Conservation (phyloP, 768 basidiomycete species). For the Phylloporus sp. region DNA sequence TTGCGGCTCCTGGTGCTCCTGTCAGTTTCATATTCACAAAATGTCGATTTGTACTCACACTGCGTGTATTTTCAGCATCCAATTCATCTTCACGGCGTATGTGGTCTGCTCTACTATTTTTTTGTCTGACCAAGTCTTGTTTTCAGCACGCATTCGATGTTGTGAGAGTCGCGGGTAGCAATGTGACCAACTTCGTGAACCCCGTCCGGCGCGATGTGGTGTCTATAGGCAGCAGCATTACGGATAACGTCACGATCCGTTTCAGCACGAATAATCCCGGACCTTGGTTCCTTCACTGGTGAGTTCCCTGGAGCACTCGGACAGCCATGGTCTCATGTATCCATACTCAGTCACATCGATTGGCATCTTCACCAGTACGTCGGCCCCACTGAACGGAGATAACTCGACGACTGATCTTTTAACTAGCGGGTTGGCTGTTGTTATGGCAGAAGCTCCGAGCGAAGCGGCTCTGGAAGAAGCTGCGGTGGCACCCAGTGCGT, state of each 20-base stretch:
- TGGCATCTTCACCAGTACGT: constrained; percentile 18
- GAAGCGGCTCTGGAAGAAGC: not conserved
- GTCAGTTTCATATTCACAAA: constrained; percentile 10
- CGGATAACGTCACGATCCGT: constrained; percentile 47
- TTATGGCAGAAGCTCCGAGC: constrained; percentile 17
- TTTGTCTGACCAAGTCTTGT: not conserved
- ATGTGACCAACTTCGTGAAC: constrained; percentile 30
- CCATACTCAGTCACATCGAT: constrained; percentile 12
- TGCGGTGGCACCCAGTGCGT: not conserved
- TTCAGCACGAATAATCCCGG: constrained; percentile 63
- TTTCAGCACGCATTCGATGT: constrained; percentile 33
- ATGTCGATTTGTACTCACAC: not conserved
- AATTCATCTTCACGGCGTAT: constrained; percentile 35
- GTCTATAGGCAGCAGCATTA: constrained; percentile 19
- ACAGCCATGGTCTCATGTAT: not conserved
- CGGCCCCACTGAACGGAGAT: not conserved
- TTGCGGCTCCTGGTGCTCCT: constrained; percentile 21
- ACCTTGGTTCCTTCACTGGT: constrained; percentile 47
- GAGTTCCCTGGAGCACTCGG: not conserved
- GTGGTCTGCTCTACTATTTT: not conserved
- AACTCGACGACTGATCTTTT: not conserved
- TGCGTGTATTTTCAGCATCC: constrained; percentile 22
- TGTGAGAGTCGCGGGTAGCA: constrained; percentile 26
- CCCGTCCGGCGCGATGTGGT: constrained; percentile 32
- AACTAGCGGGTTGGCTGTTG: constrained; percentile 16